A percentile compares a stretch with the other conserved stretches of the same genome.
Evolutionary conservation across 495 filamentous ascomycete species (phyloP).

Genomic region (Rhypophila decipiens): DNA sequence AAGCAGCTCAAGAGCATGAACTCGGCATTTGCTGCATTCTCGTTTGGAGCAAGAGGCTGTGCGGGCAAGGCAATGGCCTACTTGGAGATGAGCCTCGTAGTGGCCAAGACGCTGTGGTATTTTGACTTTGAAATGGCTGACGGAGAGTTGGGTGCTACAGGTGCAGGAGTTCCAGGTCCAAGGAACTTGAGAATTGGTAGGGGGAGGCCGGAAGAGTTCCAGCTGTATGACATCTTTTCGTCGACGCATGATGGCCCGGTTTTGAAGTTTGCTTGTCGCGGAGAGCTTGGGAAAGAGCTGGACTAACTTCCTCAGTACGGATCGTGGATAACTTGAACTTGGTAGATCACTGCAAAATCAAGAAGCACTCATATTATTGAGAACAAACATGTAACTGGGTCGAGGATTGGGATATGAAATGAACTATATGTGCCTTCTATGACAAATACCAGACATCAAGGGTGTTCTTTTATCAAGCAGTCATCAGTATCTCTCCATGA

Average conservation of each 20-base stretch:
- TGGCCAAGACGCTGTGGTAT: constrained; percentile 26
- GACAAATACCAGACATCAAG: no score
- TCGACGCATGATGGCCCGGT: constrained; percentile 21
- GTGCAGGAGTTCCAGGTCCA: constrained; percentile 2
- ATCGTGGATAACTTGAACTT: no score
- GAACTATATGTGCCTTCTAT: no score
- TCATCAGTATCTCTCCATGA: constrained; percentile 13
- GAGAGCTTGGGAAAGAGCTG: no score
- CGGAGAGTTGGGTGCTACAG: constrained; percentile 11
- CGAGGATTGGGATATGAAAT: no score
- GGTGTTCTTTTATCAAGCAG: no score
- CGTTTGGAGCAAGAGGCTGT: constrained; percentile 34
- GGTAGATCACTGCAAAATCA: no score
- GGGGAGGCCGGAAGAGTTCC: constrained; percentile 9
- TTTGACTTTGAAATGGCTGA: constrained; percentile 25
- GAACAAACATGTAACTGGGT: no score
- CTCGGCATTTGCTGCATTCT: constrained; percentile 38
- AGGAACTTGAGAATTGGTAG: constrained; percentile 3
- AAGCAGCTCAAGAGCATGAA: no score
- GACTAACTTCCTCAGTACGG: no score
- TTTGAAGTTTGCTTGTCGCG: not conserved
- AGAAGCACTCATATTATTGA: no score
- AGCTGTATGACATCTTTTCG: constrained; percentile 9
- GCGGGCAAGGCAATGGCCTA: constrained; percentile 41
- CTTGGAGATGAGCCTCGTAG: constrained; percentile 27